These are phyloP conservation scores for Aspergillus ochraceoroseus DNA, from an alignment of 2,329 filamentous ascomycete genomes.

Conservation along the genomic window DNA sequence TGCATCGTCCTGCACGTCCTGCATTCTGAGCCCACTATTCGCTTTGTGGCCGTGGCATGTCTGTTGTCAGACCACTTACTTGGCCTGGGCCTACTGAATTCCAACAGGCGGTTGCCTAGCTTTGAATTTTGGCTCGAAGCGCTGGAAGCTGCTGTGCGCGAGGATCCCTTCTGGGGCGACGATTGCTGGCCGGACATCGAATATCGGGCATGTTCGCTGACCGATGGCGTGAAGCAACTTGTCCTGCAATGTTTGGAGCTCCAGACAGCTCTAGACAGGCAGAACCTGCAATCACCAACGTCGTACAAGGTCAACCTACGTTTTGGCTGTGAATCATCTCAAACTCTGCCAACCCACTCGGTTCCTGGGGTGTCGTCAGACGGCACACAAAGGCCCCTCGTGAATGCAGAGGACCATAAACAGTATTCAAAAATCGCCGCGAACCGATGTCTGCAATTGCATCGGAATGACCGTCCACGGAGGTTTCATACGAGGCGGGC, in stretches of 20 bases:
- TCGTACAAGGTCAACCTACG: constrained; percentile 20
- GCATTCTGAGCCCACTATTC: constrained; percentile 44
- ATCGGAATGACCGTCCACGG: constrained; percentile 20
- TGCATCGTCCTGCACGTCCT: constrained; percentile 43
- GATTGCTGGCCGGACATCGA: constrained; percentile 42
- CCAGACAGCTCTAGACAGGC: constrained; percentile 24
- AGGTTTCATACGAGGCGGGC: constrained; percentile 20
- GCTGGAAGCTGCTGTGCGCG: constrained; percentile 38
- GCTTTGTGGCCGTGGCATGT: constrained; percentile 41
- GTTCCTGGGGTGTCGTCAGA: constrained; percentile 30
- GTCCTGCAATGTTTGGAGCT: constrained; percentile 39
- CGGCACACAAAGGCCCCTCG: constrained; percentile 31
- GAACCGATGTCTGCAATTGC: constrained; percentile 20
- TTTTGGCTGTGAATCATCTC: constrained; percentile 21
- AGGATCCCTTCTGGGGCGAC: constrained; percentile 44
- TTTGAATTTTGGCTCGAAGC: constrained; percentile 41
- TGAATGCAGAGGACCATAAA: constrained; percentile 36
- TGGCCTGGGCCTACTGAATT: constrained; percentile 22
- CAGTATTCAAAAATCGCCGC: constrained; percentile 17
- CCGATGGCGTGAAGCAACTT: constrained; percentile 39
- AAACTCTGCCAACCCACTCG: constrained; percentile 21
- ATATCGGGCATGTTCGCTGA: constrained; percentile 36
- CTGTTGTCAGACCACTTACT: constrained; percentile 37
- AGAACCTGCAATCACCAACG: constrained; percentile 20
- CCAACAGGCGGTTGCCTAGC: constrained; percentile 22